Evolutionary conservation across 2,329 filamentous ascomycete species (phyloP).

Genomic region (Neonectria hederae): DNA sequence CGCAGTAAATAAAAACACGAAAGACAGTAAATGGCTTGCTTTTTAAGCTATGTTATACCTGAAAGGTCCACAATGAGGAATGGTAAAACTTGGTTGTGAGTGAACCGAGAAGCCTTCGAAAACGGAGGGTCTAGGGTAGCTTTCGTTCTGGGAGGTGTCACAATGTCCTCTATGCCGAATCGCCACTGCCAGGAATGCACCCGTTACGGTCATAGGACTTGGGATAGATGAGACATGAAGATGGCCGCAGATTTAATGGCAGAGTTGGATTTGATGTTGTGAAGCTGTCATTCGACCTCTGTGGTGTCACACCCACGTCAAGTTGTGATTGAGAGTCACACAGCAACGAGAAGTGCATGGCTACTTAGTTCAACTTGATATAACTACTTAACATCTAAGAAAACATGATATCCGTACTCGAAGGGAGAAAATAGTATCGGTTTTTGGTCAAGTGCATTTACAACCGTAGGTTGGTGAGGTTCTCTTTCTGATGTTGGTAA

Average conservation of each 20-base stretch:
- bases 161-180: too few relatives aligned
- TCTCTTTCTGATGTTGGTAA: too few relatives aligned
- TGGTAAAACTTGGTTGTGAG: background rate
- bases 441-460: too few relatives aligned
- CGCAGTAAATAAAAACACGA: background rate
- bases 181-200: background rate
- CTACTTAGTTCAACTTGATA: background rate
- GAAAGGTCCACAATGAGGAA: background rate
- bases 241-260: background rate
- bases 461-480: too few relatives aligned
- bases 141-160: too few relatives aligned
- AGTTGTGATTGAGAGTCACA: background rate
- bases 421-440: too few relatives aligned
- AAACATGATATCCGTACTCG: background rate
- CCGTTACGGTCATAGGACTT: background rate
- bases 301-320: background rate
- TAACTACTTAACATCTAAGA: background rate
- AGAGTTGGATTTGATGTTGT: background rate
- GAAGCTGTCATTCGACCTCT: background rate
- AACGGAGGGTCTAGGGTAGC: background rate
- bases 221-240: too few relatives aligned
- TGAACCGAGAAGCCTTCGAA: background rate
- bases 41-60: too few relatives aligned
- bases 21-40: background rate
- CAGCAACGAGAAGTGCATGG: background rate